Evolutionary conservation across 169 alveolate genomes (phyloP).

Genomic region (Plasmodium vivax): DNA sequence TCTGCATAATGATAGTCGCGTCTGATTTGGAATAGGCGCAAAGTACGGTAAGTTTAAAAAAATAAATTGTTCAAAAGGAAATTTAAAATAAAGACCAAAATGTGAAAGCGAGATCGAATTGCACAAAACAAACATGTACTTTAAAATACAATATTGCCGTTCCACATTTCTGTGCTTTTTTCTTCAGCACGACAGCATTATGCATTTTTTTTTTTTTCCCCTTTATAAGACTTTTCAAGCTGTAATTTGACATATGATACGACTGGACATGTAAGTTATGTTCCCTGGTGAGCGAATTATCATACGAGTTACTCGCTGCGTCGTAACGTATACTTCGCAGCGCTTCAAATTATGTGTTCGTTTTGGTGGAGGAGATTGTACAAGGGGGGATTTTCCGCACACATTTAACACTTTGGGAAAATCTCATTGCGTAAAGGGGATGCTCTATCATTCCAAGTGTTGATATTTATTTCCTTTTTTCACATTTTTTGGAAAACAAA

Average conservation of each 20-base stretch:
- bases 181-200: background rate
- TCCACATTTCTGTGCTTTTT: background rate
- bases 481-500: background rate
- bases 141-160: background rate
- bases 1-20: background rate
- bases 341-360: background rate
- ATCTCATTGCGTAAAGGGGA: background rate
- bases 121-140: background rate
- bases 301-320: conserved; percentile 1
- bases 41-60: background rate
- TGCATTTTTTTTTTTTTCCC: background rate
- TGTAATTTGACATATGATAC: background rate
- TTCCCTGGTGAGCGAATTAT: background rate
- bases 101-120: background rate
- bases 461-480: background rate
- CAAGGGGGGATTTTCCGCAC: background rate
- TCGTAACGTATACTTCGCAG: background rate
- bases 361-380: background rate
- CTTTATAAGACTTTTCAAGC: background rate
- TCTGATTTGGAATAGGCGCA: background rate
- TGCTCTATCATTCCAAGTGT: background rate
- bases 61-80: background rate
- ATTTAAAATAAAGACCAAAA: conserved; percentile 2
- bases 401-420: background rate
- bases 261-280: background rate